phyloP scores from a whole-genome alignment of 768 basidiomycete genomes.

The Dacryopinax primogenitus region DNA sequence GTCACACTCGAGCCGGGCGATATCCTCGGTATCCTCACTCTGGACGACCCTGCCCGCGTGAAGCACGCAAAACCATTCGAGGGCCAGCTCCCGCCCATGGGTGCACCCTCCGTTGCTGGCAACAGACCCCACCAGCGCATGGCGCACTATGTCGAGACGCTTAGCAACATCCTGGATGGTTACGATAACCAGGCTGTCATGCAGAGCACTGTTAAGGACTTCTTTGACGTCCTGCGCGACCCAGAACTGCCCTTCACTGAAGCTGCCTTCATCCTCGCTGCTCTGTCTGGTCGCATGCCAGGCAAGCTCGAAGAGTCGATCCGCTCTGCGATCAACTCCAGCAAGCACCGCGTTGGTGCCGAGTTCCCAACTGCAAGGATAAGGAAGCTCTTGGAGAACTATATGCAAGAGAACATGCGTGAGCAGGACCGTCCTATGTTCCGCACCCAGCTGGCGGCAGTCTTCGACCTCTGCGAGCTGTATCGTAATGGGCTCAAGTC shows the following conservation, averaged over 20 bases:
- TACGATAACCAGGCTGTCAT: conserved; percentile 94
- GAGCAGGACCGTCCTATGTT: conserved; percentile 72
- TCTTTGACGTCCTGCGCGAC: conserved; percentile 67
- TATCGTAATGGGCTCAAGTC: conserved; percentile 74
- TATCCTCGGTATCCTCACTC: conserved; percentile 88
- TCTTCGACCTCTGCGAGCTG: conserved; percentile 64
- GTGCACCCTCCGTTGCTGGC: conserved; percentile 70
- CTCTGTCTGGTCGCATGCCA: conserved; percentile 87
- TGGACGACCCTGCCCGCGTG: conserved; percentile 91
- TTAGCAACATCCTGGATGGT: conserved; percentile 88
- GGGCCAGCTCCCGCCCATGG: conserved; percentile 79
- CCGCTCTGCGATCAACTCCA: conserved; percentile 60
- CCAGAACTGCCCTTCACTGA: conserved; percentile 83
- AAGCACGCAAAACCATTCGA: conserved; percentile 98
- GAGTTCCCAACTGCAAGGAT: conserved; percentile 88
- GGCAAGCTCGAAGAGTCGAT: conserved; percentile 78
- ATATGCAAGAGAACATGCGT: conserved; percentile 65
- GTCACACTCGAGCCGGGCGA: conserved; percentile 94
- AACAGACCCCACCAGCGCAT: conserved; percentile 84
- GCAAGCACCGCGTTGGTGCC: conserved; percentile 53
- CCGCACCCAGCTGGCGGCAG: conserved; percentile 50
- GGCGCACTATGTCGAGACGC: conserved; percentile 52
- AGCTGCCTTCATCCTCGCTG: conserved; percentile 65
- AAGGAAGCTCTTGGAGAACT: conserved; percentile 76
- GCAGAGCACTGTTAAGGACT: conserved; percentile 72